Evolutionary conservation across 1,284 basidiomycete species (phyloP).

Genomic region (Inonotus hispidus): DNA sequence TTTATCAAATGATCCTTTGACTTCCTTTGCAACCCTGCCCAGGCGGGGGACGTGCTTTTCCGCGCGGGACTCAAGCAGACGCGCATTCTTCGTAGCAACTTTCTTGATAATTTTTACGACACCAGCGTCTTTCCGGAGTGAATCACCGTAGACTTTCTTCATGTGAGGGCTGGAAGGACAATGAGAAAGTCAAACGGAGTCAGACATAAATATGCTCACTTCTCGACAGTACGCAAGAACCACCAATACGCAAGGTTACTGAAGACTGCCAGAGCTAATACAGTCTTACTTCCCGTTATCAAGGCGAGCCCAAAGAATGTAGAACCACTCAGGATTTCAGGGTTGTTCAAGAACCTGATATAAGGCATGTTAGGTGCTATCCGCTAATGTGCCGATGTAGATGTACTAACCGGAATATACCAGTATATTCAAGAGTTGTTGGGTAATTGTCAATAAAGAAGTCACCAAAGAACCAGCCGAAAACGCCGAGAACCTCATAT

Average conservation of each 20-base stretch:
- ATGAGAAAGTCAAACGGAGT: background rate
- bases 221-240: conserved; percentile 86
- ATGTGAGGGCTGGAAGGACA: conserved; percentile 78
- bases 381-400: background rate
- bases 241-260: conserved; percentile 86
- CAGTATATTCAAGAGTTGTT: conserved; percentile 87
- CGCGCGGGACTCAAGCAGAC: conserved; percentile 61
- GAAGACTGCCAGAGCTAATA: conserved; percentile 79
- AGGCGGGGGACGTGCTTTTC: conserved; percentile 72
- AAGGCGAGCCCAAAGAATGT: conserved; percentile 92
- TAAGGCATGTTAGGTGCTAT: background rate
- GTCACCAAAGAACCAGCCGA: conserved; percentile 97
- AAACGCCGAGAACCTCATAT: conserved; percentile 89
- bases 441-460: conserved; percentile 97
- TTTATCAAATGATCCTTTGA: conserved; percentile 91
- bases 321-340: conserved; percentile 93
- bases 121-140: conserved; percentile 90
- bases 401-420: conserved; percentile 74
- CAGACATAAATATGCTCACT: conserved; percentile 45
- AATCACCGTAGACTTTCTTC: conserved; percentile 91
- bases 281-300: conserved; percentile 85
- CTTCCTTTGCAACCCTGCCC: conserved; percentile 78
- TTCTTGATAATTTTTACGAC: conserved; percentile 95
- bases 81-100: conserved; percentile 78
- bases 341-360: conserved; percentile 87